Conservation (phyloP, 805 yeast species). For the Yarrowia sp. region DNA sequence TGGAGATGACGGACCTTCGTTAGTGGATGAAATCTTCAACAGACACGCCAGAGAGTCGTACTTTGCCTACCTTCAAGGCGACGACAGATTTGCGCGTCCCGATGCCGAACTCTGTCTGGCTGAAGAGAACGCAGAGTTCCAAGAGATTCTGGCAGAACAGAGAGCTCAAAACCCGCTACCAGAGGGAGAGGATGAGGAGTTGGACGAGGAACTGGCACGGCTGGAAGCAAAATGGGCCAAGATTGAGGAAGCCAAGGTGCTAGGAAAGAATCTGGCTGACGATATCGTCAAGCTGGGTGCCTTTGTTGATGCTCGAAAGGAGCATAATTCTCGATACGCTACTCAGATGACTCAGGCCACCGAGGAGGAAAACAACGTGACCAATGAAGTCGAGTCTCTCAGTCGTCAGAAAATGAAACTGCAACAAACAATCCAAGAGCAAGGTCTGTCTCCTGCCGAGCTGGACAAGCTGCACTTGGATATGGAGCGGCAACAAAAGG, state of each 20-base stretch:
- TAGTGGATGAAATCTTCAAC: constrained; percentile 29
- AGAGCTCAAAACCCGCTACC: constrained; percentile 24
- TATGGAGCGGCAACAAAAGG: constrained; percentile 54
- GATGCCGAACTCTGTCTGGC: constrained; percentile 19
- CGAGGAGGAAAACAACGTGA: constrained; percentile 42
- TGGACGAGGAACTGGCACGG: constrained; percentile 52
- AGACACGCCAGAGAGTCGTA: constrained; percentile 29
- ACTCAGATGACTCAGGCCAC: constrained; percentile 53
- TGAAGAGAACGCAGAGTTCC: constrained; percentile 19
- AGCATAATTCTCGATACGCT: constrained; percentile 64
- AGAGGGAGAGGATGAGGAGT: constrained; percentile 43
- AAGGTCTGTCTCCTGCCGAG: constrained; percentile 59
- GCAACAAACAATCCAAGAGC: constrained; percentile 45
- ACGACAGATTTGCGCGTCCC: constrained; percentile 20
- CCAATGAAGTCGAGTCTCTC: constrained; percentile 41
- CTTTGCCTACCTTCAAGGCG: constrained; percentile 12
- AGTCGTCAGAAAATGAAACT: constrained; percentile 43
- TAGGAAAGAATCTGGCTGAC: constrained; percentile 60
- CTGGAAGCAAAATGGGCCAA: constrained; percentile 59
- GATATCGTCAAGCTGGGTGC: constrained; percentile 68
- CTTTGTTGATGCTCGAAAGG: constrained; percentile 65
- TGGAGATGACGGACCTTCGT: constrained; percentile 28
- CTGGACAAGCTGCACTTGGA: constrained; percentile 62
- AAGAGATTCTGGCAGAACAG: constrained; percentile 6
- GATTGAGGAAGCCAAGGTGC: constrained; percentile 52